Base-by-base conservation (phyloP, 371 early-diverging fungal genomes). In the Mucor ambiguus region DNA sequence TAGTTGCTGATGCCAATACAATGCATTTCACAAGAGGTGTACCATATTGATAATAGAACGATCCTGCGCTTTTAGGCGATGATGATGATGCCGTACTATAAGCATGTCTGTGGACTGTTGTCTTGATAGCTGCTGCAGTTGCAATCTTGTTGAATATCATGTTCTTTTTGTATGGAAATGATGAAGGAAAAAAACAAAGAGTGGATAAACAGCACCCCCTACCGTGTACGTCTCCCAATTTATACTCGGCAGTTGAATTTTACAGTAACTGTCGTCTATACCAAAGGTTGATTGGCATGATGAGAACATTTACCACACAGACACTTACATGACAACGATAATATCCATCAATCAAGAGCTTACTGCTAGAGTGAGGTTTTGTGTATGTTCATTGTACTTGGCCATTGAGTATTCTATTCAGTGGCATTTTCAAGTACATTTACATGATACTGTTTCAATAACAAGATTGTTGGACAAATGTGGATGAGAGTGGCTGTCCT, bases 11-110 rank as follows among this genome's bases (percentile, higher is more conserved):
- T 2, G 83, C 83, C 22, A 83, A 16, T 24, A 80, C 74, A 16
- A 73, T 70, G 61, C 83, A 83, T 71, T 75, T 75, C 10, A 83
- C 77, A 12, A 83, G 62, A n/a, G 83, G 83, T 7, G 83, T 80
- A n/a, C 81, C 83, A 46, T 77, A 83, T 46, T 71, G 63, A 52
- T 75, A 80, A 58, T 73, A 80, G 44, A 78, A 78, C 1, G 78
- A 71, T 16, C 71, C 71, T 26, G 37, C 43, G n/a, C 22, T 35
- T 20, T 26, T 64, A 35, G 18, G 8, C 5, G 57, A 32, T 2
- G 24, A 26, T 33, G 60, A 32, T 2, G 24, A 18, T 60, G 60
- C 24, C n/a, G 66, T 66, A 8, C 43, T 43, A 24, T 66, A 66
- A 2, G 26, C 10, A 44, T 60, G 61, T 62, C 41, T 37, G 18